Base-by-base conservation (phyloP, 192 early-diverging fungal genomes). In the Paraglomus brasilianum region DNA sequence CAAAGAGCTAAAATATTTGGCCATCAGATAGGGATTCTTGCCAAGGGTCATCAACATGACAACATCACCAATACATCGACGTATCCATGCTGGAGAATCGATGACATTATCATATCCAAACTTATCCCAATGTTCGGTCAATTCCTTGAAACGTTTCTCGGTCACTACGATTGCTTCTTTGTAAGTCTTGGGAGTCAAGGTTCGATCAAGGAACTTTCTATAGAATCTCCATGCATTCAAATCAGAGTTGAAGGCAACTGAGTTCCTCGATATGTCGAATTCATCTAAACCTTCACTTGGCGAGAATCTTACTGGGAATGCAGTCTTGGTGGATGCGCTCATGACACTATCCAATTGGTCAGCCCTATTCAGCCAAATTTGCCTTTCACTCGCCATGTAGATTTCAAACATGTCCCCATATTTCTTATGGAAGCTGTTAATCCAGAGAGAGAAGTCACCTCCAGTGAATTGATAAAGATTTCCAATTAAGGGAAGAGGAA, bases 321-420 rank as follows among this genome's bases (percentile, higher is more conserved):
- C 58, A 38, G 30, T 69, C 19, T 58, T 69, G 13, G 56, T 39
- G 38, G 55, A 69, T 13, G 67, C 41, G 14, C 53, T 58, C 30
- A 69, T 17, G n/a, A 69, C 48, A 14, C 56, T 69, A 30, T 36
- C 43, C 5, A 58, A 22, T 6, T 58, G 19, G 36, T 69, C 67
- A 46, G 15, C 40, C 9, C 55, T 40, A 0, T 41, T 42, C 45
- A 69, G 2, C 52, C 55, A 69, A 36, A 69, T 47, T 3, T 58
- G 44, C 40, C 67, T 19, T 58, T 69, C 67, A 8, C 4, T 21
- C 4, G 43, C 67, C 53, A 69, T 69, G 39, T 69, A 69, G 19
- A 69, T 10, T 47, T 69, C 67, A 41, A 41, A 69, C 10, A 69
- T 58, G 19, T 69, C 67, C 21, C 67, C 67, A 58, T 69, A 69